Conservation (phyloP, 352 stramenopile genomes). For the Globisporangium lucens region DNA sequence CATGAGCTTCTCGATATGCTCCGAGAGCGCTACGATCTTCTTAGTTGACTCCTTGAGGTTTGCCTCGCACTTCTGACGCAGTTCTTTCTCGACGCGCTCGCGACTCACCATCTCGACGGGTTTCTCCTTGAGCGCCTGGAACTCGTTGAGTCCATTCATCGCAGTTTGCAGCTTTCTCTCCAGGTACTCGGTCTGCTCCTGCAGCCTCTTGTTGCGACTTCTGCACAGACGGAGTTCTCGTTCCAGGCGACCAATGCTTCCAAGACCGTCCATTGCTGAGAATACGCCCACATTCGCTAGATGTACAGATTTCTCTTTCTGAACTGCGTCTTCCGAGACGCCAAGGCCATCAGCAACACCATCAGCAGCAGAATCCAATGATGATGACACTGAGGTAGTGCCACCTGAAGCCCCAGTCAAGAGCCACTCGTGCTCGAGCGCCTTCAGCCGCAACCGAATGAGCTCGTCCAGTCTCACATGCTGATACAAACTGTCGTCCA, state of each 20-base stretch:
- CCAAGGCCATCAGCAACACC: neutral
- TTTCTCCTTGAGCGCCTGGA: constrained; percentile 72
- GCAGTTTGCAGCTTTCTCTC: constrained; percentile 54
- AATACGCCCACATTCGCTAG: constrained; percentile 60
- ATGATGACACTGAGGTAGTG: neutral
- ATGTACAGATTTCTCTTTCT: constrained; percentile 28
- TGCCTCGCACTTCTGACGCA: constrained; percentile 63
- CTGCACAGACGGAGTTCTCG: constrained; percentile 63
- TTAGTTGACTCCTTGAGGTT: constrained; percentile 66
- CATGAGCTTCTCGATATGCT: constrained; percentile 97
- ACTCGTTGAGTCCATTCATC: constrained; percentile 43
- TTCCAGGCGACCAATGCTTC: constrained; percentile 55
- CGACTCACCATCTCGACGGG: constrained; percentile 75
- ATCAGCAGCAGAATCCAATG: neutral
- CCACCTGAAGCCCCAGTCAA: constrained; percentile 25
- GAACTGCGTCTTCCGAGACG: neutral
- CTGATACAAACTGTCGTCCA: constrained; percentile 61
- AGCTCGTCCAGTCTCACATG: constrained; percentile 72
- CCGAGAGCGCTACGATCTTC: constrained; percentile 89
- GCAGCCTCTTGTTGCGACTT: constrained; percentile 71
- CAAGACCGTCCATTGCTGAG: constrained; percentile 58
- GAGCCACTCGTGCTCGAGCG: constrained; percentile 55
- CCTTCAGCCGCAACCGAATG: constrained; percentile 65
- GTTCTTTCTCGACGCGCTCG: constrained; percentile 85
- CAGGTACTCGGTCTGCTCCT: constrained; percentile 42